Evolutionary conservation across 345 rosid species (phyloP).

Genomic region (Mercurialis annua): DNA sequence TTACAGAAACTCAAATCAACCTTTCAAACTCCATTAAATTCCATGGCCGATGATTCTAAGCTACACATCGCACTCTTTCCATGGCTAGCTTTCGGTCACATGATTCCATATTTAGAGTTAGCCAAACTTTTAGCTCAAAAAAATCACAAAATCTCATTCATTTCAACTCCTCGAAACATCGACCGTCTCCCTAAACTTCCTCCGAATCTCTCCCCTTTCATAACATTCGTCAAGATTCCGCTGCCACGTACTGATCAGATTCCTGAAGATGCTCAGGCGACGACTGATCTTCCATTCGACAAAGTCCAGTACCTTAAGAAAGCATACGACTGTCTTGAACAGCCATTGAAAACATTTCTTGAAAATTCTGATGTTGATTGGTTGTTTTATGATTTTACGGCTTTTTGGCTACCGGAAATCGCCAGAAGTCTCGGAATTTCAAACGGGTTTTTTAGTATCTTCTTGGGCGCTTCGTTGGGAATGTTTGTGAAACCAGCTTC

Average conservation of each 20-base stretch:
- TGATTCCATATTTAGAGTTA: slow-evolving; percentile 17
- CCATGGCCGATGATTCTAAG: not conserved
- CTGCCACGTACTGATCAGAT: not conserved
- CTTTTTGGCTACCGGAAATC: slow-evolving; percentile 1
- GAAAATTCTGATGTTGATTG: not conserved
- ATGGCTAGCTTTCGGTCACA: too few relatives aligned
- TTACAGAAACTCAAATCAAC: too few relatives aligned
- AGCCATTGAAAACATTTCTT: too few relatives aligned
- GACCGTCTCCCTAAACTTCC: slow-evolving; percentile 17
- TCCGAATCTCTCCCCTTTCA: not conserved
- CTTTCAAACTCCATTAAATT: too few relatives aligned
- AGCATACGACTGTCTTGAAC: slow-evolving; percentile 3
- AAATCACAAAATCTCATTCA: slow-evolving; percentile 15
- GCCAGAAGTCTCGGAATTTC: not conserved
- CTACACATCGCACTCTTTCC: slow-evolving; percentile 21
- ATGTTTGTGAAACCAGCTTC: slow-evolving; percentile 15
- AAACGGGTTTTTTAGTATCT: not conserved
- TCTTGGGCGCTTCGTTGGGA: not conserved
- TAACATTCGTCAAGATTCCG: not conserved
- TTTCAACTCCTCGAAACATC: slow-evolving; percentile 13
- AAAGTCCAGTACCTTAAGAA: slow-evolving; percentile 5
- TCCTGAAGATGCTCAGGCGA: slow-evolving; percentile 1
- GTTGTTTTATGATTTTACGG: slow-evolving; percentile 4
- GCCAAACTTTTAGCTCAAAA: slow-evolving; percentile 17
- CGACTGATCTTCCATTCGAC: slow-evolving; percentile 5